These are phyloP conservation scores for Aspergillus saccharolyticus DNA, from an alignment of 495 filamentous ascomycete species.

Conservation along the genomic window DNA sequence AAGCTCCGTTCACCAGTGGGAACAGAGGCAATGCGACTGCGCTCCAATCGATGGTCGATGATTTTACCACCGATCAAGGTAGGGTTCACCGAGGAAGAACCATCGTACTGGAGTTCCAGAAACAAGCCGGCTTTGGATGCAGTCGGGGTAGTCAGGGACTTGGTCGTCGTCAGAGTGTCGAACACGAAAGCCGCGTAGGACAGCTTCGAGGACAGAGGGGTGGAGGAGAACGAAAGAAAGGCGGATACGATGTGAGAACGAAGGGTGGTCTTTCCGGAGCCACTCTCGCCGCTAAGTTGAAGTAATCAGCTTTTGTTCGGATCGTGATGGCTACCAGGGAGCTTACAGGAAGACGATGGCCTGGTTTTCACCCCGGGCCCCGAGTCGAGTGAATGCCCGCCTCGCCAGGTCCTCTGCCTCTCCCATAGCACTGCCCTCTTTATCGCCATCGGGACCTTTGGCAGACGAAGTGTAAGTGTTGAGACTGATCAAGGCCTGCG, in stretches of 20 bases:
- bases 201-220: constrained; percentile 85
- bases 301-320: constrained; percentile 3
- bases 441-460: constrained; percentile 82
- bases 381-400: constrained; percentile 78
- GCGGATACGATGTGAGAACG: constrained; percentile 81
- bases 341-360: constrained; percentile 85
- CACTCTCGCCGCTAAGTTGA: constrained; percentile 75
- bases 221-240: constrained; percentile 80
- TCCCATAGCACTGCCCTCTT: constrained; percentile 78
- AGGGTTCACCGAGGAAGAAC: constrained; percentile 70
- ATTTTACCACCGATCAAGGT: constrained; percentile 89
- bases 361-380: constrained; percentile 86
- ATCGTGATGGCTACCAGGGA: neutral
- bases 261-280: constrained; percentile 91
- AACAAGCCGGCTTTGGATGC: constrained; percentile 94
- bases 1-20: constrained; percentile 96
- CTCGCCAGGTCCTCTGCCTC: constrained; percentile 87
- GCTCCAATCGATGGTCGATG: constrained; percentile 85
- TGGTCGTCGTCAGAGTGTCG: constrained; percentile 95
- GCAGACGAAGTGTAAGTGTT: constrained; percentile 89
- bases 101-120: constrained; percentile 94
- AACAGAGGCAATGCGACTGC: constrained; percentile 82
- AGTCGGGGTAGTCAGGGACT: constrained; percentile 88
- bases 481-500: constrained; percentile 80
- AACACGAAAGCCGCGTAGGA: constrained; percentile 93